Base-by-base conservation (phyloP, 2,329 filamentous ascomycete species). In the Fusarium coffeatum region DNA sequence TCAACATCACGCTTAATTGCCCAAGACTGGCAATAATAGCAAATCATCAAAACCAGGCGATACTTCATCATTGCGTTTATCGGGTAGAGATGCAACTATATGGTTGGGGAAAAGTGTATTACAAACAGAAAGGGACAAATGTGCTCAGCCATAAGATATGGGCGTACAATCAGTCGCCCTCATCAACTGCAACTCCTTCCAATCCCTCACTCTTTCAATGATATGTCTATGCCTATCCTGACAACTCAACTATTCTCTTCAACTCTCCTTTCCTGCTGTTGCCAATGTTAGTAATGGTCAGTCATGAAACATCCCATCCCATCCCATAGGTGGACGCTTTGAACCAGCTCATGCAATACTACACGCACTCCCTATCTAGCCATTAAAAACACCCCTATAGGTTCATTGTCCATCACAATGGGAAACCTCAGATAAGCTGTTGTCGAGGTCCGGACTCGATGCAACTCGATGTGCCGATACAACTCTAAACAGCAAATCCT, bases 381-480 rank as follows among this genome's bases (percentile, higher is more conserved):
- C 8, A 43, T 7, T 18, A 15, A 3, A 15, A 2, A 3, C 20
- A 61, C 67, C 51, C 67, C 57, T 34, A 45, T 56, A 49, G 62
- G 42, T 59, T 46, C 40, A 46, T 42, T 25, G 34, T 42, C 51
- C 25, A 40, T 51, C n/a, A 28, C 51, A 42, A 20, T 8, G 16
- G 49, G 37, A 41, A 41, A 53, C 66, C 61, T 69, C 62, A 74
- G 72, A 74, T 74, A 74, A 74, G 72, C 59, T 64, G 57, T 67
- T 64, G 63, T 46, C 59, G 62, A 66, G 45, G 59, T 66, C 43
- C 41, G 32, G 60, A 67, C 59, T 72, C 51, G 48, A 68, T 65
- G 50, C 25, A 54, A 67, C 64, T 53, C 18, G 51, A 68, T 56
- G 42, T 72, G 64, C 66, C 67, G 69, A 69, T 61, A 66, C 64